Conservation (phyloP, 2,329 filamentous ascomycete species). For the Trichoderma citrinoviride region DNA sequence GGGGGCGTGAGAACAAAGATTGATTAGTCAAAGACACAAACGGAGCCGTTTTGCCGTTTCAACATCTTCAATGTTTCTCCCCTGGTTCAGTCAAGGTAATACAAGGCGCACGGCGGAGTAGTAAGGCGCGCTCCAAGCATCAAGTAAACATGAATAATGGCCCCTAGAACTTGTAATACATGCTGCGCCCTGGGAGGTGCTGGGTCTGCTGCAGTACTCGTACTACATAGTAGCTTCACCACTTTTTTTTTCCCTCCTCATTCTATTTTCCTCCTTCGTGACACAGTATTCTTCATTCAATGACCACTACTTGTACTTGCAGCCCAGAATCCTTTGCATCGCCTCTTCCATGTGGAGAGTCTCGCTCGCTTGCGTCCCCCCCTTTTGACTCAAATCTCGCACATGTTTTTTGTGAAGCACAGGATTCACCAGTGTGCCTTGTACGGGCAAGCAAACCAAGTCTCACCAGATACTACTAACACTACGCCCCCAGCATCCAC, state of each 20-base stretch:
- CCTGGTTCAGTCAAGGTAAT: not conserved
- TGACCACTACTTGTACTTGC: too few species aligned
- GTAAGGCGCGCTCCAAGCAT: not conserved
- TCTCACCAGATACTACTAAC: not conserved
- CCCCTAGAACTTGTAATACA: not conserved
- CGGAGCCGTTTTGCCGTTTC: not conserved
- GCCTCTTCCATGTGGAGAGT: slow-evolving; percentile 5
- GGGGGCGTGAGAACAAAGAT: not conserved
- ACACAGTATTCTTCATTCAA: too few species aligned
- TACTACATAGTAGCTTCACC: not conserved
- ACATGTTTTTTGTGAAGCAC: not conserved
- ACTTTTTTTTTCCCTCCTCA: too few species aligned
- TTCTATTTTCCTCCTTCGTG: too few species aligned
- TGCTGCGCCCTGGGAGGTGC: not conserved
- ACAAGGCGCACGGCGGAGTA: not conserved
- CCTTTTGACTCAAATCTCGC: slow-evolving; percentile 4
- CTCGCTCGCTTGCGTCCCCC: not conserved
- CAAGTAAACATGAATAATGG: not conserved
- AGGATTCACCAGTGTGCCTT: too few species aligned
- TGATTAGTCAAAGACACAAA: not conserved
- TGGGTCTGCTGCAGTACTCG: not conserved
- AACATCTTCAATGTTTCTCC: not conserved
- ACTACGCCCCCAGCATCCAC: not conserved
- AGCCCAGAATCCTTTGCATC: not conserved
- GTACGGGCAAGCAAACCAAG: not conserved